Percentiles rank a stretch among this genome's conserved stretches.
Conservation (phyloP, 768 basidiomycete genomes). For the Punctularia strigosozonata region DNA sequence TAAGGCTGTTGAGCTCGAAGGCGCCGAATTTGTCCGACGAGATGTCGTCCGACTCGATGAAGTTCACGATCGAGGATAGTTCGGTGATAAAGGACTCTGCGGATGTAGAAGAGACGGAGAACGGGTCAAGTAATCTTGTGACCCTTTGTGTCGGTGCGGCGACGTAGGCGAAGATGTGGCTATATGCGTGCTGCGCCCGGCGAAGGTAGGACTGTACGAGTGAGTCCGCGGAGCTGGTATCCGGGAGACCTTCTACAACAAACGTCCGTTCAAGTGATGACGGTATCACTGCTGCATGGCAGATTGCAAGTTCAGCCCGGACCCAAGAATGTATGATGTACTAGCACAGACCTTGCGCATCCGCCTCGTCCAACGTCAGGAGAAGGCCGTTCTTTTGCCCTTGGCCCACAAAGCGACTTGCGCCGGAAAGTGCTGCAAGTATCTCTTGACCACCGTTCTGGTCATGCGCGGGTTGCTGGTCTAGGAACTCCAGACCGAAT, state of each 20-base stretch:
- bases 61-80: conserved; percentile 36
- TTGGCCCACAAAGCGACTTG: conserved; percentile 44
- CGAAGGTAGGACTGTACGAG: conserved; percentile 47
- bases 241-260: conserved; percentile 18
- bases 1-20: conserved; percentile 42
- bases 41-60: conserved; percentile 34
- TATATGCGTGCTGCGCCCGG: conserved; percentile 46
- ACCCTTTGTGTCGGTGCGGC: conserved; percentile 16
- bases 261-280: conserved; percentile 42
- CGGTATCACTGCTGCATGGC: conserved; percentile 29
- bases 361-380: conserved; percentile 41
- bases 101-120: conserved; percentile 29
- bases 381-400: conserved; percentile 40
- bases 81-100: conserved; percentile 28
- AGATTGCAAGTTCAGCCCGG: background rate
- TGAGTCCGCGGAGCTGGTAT: conserved; percentile 31
- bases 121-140: conserved; percentile 26
- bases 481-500: conserved; percentile 59
- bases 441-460: conserved; percentile 11
- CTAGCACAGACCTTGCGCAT: conserved; percentile 36
- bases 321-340: background rate
- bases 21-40: conserved; percentile 39
- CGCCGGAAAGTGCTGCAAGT: conserved; percentile 14
- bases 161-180: conserved; percentile 35
- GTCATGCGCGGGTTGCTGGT: conserved; percentile 30